Evolutionary conservation across 2,329 filamentous ascomycete genomes (phyloP).

Genomic region (Pseudonectria buxi): DNA sequence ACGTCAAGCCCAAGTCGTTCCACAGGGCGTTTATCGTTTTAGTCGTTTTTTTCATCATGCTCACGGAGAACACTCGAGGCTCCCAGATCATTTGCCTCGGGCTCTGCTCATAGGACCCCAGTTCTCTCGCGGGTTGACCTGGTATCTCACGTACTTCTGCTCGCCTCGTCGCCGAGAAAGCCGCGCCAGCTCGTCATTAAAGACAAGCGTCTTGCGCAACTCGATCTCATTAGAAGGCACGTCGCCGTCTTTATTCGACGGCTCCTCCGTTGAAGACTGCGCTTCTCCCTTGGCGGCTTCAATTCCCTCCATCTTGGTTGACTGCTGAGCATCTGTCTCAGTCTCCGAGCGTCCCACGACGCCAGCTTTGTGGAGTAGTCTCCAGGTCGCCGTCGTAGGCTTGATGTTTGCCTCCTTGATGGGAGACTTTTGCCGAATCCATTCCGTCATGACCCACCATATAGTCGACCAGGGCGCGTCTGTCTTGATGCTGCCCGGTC

Average conservation of each 20-base stretch:
- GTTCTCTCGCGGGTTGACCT: slow-evolving; percentile 81
- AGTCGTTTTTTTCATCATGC: too few species aligned
- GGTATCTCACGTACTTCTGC: slow-evolving; percentile 75
- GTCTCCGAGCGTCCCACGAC: slow-evolving; percentile 29
- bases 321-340: slow-evolving; percentile 11
- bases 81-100: slow-evolving; percentile 49
- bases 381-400: slow-evolving; percentile 63
- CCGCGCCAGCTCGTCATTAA: slow-evolving; percentile 70
- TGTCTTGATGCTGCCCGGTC: slow-evolving; percentile 85
- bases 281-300: slow-evolving; percentile 10
- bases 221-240: slow-evolving; percentile 23
- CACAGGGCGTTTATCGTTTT: too few species aligned
- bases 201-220: slow-evolving; percentile 55
- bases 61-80: slow-evolving; percentile 3
- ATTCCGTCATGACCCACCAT: slow-evolving; percentile 92
- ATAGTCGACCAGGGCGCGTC: slow-evolving; percentile 84
- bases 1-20: too few species aligned
- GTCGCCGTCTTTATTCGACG: slow-evolving; percentile 14
- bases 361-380: slow-evolving; percentile 48
- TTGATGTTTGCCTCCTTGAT: slow-evolving; percentile 67
- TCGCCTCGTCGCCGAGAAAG: slow-evolving; percentile 62
- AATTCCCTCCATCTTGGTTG: slow-evolving; percentile 33
- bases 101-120: slow-evolving; percentile 79
- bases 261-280: slow-evolving; percentile 9
- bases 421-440: slow-evolving; percentile 73